Conservation (phyloP, 106 monocot species). For the Allium cepa region DNA sequence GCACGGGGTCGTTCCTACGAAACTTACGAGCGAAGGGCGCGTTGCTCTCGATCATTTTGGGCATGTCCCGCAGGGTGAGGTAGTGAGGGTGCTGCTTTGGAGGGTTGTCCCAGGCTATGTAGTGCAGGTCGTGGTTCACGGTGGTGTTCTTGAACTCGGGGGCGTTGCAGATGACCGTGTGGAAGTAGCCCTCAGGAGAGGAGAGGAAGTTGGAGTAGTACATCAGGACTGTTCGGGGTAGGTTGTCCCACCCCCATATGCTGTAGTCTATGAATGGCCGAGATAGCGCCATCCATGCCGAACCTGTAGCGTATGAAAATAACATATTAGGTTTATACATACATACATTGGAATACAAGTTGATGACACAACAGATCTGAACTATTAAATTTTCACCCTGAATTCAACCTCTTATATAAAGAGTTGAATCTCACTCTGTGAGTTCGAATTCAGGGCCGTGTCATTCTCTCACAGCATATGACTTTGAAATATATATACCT, state of each 20-base stretch:
- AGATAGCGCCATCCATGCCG: conserved; percentile 90
- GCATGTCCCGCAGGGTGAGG: conserved; percentile 49
- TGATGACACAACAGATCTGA: not conserved
- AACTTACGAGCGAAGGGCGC: conserved; percentile 74
- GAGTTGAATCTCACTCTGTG: not conserved
- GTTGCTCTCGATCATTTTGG: conserved; percentile 52
- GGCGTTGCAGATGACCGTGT: conserved; percentile 91
- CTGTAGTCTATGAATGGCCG: conserved; percentile 72
- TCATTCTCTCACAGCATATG: too few relatives aligned
- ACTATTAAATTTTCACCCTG: not conserved
- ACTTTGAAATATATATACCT: too few relatives aligned
- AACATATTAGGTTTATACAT: not conserved
- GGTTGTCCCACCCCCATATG: conserved; percentile 96
- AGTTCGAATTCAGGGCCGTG: too few relatives aligned
- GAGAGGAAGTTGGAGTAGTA: conserved; percentile 90
- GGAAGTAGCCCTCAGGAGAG: conserved; percentile 96
- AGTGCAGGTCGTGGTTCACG: conserved; percentile 86
- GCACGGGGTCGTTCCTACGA: conserved; percentile 43
- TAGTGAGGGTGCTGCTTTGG: conserved; percentile 90
- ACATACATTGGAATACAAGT: not conserved
- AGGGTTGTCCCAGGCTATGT: conserved; percentile 92
- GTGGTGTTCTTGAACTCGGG: conserved; percentile 80
- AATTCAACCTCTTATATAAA: not conserved
- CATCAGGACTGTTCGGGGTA: conserved; percentile 80
- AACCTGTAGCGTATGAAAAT: conserved; percentile 30